Evolutionary conservation across 2,329 filamentous ascomycete genomes (phyloP).

Genomic region (Xylariaceae sp.): DNA sequence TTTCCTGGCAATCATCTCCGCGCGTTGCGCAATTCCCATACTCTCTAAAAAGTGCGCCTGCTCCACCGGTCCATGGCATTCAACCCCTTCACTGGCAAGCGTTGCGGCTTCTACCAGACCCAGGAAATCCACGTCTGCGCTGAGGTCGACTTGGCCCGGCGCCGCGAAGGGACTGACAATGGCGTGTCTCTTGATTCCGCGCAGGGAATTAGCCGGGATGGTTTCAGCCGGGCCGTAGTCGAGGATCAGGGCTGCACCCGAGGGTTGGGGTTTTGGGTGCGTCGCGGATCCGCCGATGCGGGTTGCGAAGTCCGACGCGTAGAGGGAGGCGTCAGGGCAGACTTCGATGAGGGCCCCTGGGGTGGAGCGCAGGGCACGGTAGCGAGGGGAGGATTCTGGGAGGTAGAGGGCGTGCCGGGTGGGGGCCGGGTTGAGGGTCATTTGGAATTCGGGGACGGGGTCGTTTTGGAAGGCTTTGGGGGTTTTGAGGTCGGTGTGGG

Average conservation of each 20-base stretch:
- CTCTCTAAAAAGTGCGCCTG: slow-evolving; percentile 73
- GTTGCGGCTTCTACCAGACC: slow-evolving; percentile 79
- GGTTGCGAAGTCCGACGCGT: slow-evolving; percentile 72
- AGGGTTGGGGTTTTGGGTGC: slow-evolving; percentile 55
- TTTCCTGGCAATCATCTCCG: slow-evolving; percentile 57
- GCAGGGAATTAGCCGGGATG: slow-evolving; percentile 82
- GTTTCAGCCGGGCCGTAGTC: slow-evolving; percentile 81
- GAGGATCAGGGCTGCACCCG: slow-evolving; percentile 86
- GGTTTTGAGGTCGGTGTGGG: slow-evolving; percentile 49
- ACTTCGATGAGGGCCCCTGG: slow-evolving; percentile 76
- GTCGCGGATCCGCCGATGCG: slow-evolving; percentile 68
- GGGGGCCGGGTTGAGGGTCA: slow-evolving; percentile 67
- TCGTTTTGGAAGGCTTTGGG: slow-evolving; percentile 47
- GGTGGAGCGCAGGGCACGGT: slow-evolving; percentile 64
- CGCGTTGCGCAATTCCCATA: slow-evolving; percentile 80
- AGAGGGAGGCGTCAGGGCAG: slow-evolving; percentile 78
- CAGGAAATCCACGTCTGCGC: slow-evolving; percentile 88
- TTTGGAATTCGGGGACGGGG: slow-evolving; percentile 76
- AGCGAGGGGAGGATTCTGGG: slow-evolving; percentile 74
- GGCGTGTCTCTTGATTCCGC: slow-evolving; percentile 76
- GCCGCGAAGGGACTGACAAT: slow-evolving; percentile 72
- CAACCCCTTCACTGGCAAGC: slow-evolving; percentile 68
- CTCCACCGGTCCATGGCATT: slow-evolving; percentile 87
- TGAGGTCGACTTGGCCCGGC: slow-evolving; percentile 81
- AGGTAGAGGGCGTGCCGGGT: slow-evolving; percentile 83